phyloP scores from a whole-genome alignment of 2,329 filamentous ascomycete genomes.

The Scytalidium lignicola region DNA sequence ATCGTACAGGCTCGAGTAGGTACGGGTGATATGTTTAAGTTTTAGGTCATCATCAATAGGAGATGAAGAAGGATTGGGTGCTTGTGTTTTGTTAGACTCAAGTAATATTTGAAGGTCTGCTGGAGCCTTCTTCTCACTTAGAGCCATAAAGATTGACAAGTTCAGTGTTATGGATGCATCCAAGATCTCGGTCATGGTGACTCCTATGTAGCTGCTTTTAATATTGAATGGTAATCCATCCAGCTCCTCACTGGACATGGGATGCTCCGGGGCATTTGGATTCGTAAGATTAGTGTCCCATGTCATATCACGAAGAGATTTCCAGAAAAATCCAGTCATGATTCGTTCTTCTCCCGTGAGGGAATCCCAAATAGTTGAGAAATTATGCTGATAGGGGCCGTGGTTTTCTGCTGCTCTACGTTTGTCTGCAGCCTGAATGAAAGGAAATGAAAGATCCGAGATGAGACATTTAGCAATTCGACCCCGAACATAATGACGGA shows the following conservation, averaged over 20 bases:
- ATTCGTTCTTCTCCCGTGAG: constrained; percentile 20
- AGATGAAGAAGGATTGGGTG: neutral
- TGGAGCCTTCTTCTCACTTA: neutral
- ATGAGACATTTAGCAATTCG: constrained; percentile 10
- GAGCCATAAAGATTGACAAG: neutral
- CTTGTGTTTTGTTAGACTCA: neutral
- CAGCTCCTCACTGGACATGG: neutral
- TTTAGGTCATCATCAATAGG: neutral
- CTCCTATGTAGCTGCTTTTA: neutral
- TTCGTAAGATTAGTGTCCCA: neutral
- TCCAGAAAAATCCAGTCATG: constrained; percentile 29
- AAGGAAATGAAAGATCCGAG: constrained; percentile 3
- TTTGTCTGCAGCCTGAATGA: neutral
- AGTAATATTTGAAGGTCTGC: no score
- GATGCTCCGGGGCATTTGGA: neutral
- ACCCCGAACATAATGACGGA: constrained; percentile 10
- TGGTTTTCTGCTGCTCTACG: constrained; percentile 8
- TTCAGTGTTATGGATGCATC: neutral
- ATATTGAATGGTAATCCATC: neutral
- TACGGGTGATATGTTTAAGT: neutral
- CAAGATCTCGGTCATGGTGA: neutral
- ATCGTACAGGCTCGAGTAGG: neutral
- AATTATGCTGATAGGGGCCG: constrained; percentile 4
- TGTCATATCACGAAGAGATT: constrained; percentile 1
- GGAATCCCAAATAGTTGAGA: constrained; percentile 10